Percentiles rank a stretch among this genome's conserved stretches.
Conservation (phyloP, 176 grass and related monocot species). For the Bromus sterilis region DNA sequence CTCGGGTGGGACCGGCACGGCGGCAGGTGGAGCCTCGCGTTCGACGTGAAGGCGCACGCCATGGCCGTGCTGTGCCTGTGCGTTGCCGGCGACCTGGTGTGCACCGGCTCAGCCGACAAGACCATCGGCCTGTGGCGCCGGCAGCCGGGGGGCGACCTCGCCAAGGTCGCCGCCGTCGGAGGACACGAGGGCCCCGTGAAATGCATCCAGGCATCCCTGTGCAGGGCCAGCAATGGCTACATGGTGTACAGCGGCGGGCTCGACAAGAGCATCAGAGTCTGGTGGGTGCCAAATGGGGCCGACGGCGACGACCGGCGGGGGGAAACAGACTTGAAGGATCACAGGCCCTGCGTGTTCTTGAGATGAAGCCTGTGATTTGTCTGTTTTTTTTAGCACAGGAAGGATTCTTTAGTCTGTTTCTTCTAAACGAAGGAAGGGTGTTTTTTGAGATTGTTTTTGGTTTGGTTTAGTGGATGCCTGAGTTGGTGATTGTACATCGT, state of each 20-base stretch:
- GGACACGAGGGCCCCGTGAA: conserved; percentile 84
- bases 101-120: conserved; percentile 77
- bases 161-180: conserved; percentile 32
- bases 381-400: no score
- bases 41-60: conserved; percentile 60
- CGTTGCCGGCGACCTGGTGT: conserved; percentile 52
- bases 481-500: no score
- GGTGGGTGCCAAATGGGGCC: conserved; percentile 55
- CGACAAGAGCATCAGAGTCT: conserved; percentile 89
- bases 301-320: background rate
- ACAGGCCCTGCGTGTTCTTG: conserved; percentile 16
- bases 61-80: conserved; percentile 76
- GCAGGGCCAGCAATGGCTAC: conserved; percentile 45
- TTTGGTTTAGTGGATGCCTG: background rate
- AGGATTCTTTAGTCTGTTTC: no score
- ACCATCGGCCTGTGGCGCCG: conserved; percentile 70
- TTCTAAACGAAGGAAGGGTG: no score
- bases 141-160: conserved; percentile 27
- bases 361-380: conserved; percentile 14
- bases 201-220: conserved; percentile 64
- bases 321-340: background rate
- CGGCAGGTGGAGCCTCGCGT: conserved; percentile 44
- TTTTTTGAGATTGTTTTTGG: background rate
- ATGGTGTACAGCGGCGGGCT: conserved; percentile 87
- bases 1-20: conserved; percentile 38